phyloP scores from a whole-genome alignment of 345 rosid genomes.

The Linum usitatissimum region DNA sequence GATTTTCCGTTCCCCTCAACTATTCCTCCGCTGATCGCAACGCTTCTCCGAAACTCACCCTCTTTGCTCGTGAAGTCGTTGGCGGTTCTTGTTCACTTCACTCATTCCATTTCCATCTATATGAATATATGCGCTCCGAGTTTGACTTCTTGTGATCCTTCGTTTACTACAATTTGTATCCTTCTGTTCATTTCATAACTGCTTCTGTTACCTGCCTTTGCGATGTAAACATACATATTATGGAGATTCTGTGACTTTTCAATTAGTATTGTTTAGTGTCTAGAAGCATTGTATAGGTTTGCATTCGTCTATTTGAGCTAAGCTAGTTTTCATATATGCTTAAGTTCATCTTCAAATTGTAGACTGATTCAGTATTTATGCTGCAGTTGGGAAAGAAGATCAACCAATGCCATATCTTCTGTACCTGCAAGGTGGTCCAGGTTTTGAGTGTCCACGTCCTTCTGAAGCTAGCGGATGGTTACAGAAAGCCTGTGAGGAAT shows the following conservation, averaged over 20 bases:
- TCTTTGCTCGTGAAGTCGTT: conserved; percentile 80
- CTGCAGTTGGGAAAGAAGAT: conserved; percentile 73
- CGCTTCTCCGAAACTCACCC: conserved; percentile 42
- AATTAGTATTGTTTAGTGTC: too few species aligned
- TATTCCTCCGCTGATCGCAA: conserved; percentile 17
- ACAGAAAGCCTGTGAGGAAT: conserved; percentile 73
- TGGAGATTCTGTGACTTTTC: neutral
- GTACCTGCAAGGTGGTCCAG: conserved; percentile 91
- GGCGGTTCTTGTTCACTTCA: conserved; percentile 33
- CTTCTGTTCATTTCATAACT: neutral
- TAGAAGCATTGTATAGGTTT: too few species aligned
- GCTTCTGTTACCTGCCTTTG: neutral
- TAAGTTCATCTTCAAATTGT: neutral
- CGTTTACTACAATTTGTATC: neutral
- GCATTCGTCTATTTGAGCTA: too few species aligned
- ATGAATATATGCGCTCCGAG: too few species aligned
- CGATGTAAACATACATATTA: neutral
- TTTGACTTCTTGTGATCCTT: neutral
- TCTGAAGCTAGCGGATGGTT: conserved; percentile 82
- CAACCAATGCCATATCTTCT: conserved; percentile 59
- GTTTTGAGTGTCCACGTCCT: conserved; percentile 80
- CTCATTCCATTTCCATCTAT: too few species aligned
- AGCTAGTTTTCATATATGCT: neutral
- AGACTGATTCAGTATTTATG: conserved; percentile 6
- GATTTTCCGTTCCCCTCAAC: conserved; percentile 31